phyloP scores from a whole-genome alignment of 2,329 filamentous ascomycete genomes.

The Phialocephala sp. region DNA sequence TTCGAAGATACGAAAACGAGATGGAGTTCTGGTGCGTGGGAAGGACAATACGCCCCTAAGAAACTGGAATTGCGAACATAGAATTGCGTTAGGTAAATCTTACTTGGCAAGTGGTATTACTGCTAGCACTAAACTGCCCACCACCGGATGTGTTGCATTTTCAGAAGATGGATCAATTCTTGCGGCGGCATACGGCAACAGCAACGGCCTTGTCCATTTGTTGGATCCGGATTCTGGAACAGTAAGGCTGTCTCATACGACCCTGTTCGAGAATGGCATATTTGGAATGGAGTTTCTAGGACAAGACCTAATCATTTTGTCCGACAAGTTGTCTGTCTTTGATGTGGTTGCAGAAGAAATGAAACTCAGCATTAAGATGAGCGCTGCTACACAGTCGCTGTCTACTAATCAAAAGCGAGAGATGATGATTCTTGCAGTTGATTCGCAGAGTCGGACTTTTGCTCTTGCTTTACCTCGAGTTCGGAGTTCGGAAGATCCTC shows the following conservation, averaged over 20 bases:
- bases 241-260: slow-evolving; percentile 70
- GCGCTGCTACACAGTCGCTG: slow-evolving; percentile 46
- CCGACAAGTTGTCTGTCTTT: slow-evolving; percentile 77
- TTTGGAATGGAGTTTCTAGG: slow-evolving; percentile 74
- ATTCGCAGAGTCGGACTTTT: slow-evolving; percentile 68
- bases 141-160: slow-evolving; percentile 71
- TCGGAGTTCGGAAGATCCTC: slow-evolving; percentile 7
- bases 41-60: slow-evolving; percentile 63
- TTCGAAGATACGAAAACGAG: slow-evolving; percentile 70
- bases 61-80: slow-evolving; percentile 75
- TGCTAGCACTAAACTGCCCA: slow-evolving; percentile 27
- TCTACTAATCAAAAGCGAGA: slow-evolving; percentile 47
- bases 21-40: slow-evolving; percentile 69
- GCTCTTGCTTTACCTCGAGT: slow-evolving; percentile 59
- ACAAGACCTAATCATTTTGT: slow-evolving; percentile 76
- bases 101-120: slow-evolving; percentile 41
- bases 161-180: slow-evolving; percentile 85
- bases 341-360: slow-evolving; percentile 82
- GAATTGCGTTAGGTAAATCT: slow-evolving; percentile 54
- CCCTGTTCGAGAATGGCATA: slow-evolving; percentile 68
- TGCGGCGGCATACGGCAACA: slow-evolving; percentile 67
- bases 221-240: slow-evolving; percentile 74
- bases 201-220: slow-evolving; percentile 71
- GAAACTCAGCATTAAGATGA: slow-evolving; percentile 67
- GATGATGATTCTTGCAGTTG: slow-evolving; percentile 73